phyloP scores from a whole-genome alignment of 164 flowering plant species.

The Umbilicus rupestris region DNA sequence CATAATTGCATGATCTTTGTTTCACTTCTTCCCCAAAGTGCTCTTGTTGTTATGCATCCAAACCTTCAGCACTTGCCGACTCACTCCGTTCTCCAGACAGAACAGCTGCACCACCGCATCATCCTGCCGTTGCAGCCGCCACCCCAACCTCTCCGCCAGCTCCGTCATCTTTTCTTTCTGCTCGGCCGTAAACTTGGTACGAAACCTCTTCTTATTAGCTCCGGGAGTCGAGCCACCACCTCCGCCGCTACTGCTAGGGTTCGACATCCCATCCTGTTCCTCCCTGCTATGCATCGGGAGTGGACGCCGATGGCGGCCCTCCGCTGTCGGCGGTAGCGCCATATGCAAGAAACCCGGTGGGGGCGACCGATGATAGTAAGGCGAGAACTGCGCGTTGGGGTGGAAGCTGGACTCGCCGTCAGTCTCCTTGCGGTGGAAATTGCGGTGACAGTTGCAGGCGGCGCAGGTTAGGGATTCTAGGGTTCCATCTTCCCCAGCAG shows the following conservation, averaged over 20 bases:
- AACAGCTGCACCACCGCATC: constrained; percentile 57
- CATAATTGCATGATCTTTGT: not conserved
- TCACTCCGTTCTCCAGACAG: constrained; percentile 39
- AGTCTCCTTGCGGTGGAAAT: constrained; percentile 64
- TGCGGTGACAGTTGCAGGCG: constrained; percentile 78
- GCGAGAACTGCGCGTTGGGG: constrained; percentile 19
- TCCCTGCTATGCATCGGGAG: constrained; percentile 38
- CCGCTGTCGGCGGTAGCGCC: constrained; percentile 14
- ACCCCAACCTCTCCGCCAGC: constrained; percentile 59
- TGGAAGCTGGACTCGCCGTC: constrained; percentile 11
- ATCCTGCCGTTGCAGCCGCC: constrained; percentile 73
- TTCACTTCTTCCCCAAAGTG: constrained; percentile 53
- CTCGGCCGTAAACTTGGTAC: constrained; percentile 62
- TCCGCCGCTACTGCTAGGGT: constrained; percentile 47
- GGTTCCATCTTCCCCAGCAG: constrained; percentile 64
- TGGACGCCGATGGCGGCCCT: constrained; percentile 16
- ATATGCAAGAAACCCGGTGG: constrained; percentile 42
- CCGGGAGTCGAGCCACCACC: constrained; percentile 14
- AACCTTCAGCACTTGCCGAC: constrained; percentile 61
- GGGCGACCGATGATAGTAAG: constrained; percentile 39
- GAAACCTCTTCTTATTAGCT: constrained; percentile 35
- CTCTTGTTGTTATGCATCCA: constrained; percentile 92
- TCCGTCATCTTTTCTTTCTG: constrained; percentile 70
- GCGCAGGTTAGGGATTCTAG: constrained; percentile 66
- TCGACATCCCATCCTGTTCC: constrained; percentile 38